Conservation (phyloP, 345 rosid genomes). For the Populus alba region DNA sequence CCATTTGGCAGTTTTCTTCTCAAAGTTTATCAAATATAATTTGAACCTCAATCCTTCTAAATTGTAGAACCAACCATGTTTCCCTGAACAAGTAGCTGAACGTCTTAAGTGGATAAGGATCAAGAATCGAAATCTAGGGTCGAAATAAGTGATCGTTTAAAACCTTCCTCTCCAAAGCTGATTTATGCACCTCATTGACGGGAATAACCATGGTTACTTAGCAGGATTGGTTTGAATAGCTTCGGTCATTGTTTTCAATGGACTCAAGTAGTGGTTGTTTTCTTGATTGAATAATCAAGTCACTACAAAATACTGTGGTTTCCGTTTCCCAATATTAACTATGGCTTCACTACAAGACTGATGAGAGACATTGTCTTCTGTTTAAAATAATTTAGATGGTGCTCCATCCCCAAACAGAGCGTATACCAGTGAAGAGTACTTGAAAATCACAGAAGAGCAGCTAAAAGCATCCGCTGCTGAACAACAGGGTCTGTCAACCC, state of each 20-base stretch:
- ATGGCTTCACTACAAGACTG: neutral
- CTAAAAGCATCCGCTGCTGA: constrained; percentile 52
- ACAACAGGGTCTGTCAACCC: constrained; percentile 31
- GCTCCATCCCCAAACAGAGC: constrained; percentile 43
- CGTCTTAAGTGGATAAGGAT: neutral
- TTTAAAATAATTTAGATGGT: constrained; percentile 49
- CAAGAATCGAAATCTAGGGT: neutral
- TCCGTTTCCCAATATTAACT: neutral
- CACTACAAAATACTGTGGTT: neutral
- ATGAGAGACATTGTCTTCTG: neutral
- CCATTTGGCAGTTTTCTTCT: neutral
- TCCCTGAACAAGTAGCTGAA: neutral
- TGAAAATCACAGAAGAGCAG: constrained; percentile 83
- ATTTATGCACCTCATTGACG: neutral
- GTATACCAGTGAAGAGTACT: constrained; percentile 70
- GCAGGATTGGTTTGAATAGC: neutral
- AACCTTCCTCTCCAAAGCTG: neutral
- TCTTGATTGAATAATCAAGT: neutral
- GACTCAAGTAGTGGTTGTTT: neutral
- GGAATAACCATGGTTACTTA: neutral
- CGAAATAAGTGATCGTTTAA: neutral
- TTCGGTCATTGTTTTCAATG: neutral
- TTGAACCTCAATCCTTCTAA: neutral
- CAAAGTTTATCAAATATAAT: no score
- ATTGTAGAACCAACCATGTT: neutral